Conservation (phyloP, 176 grass and related monocot genomes). For the Cocos nucifera region DNA sequence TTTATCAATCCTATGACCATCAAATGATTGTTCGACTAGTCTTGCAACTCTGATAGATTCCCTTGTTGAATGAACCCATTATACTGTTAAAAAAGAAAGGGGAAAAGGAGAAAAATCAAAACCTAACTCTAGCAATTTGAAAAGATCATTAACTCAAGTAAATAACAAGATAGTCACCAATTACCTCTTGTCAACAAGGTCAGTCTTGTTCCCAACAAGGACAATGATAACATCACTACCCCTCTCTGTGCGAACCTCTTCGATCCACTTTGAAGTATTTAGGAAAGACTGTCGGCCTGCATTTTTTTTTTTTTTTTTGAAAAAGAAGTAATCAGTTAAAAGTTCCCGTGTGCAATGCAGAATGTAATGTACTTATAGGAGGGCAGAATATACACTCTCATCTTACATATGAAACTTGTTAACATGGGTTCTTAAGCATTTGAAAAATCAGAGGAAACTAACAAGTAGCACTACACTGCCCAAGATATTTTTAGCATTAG, state of each 20-base stretch:
- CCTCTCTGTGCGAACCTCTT: constrained; percentile 92
- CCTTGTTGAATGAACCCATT: background rate
- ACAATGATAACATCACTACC: constrained; percentile 99
- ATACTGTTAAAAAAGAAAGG: background rate
- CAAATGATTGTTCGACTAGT: too few relatives aligned
- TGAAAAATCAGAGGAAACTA: too few relatives aligned
- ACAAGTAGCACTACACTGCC: background rate
- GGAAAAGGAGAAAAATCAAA: too few relatives aligned
- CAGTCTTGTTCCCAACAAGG: constrained; percentile 95
- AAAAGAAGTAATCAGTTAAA: constrained; percentile 3
- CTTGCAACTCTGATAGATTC: too few relatives aligned
- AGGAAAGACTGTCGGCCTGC: constrained; percentile 92
- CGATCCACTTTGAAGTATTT: constrained; percentile 99
- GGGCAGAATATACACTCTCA: too few relatives aligned
- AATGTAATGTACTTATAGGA: too few relatives aligned
- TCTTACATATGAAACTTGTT: too few relatives aligned
- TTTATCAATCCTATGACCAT: too few relatives aligned
- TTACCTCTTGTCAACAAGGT: constrained; percentile 99
- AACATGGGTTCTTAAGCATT: too few relatives aligned
- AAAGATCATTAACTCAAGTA: background rate
- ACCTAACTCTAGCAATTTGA: too few relatives aligned
- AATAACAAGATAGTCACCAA: constrained; percentile 6
- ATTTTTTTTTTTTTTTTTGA: constrained; percentile 1
- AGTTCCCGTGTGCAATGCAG: too few relatives aligned
- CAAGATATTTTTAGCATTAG: background rate